Base-by-base conservation (phyloP, 2,329 filamentous ascomycete species). In the Hypoxylon sp. region DNA sequence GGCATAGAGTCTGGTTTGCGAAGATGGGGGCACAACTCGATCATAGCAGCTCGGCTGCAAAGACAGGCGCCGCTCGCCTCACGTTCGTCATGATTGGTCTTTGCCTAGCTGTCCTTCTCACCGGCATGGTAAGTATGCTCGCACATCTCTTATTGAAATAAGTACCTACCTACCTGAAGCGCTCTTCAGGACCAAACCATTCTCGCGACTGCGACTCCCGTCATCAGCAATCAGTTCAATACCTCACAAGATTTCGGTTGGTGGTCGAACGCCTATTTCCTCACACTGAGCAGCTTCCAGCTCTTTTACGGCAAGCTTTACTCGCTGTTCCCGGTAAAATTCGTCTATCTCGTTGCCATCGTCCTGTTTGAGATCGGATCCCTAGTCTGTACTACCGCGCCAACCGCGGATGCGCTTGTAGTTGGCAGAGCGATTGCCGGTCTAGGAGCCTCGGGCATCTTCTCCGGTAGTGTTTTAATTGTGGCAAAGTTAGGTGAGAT, bases 221-320 rank as follows among this genome's bases (percentile, higher is more conserved):
- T 74, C 44, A 77, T 79, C 25, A 78, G 75, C 25, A 71, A 77
- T 65, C 69, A 77, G 17, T 77, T 79, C 72, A 73, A 79, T 31
- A 74, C 79, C 17, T 73, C 81, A 0, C 72, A 27, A 11, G 81
- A 83, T 62, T 77, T 83, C 25, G 80, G 78, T 48, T 84, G 82
- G 81, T 83, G 82, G 60, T 79, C 80, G 0, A 79, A 78, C 61
- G 78, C 77, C 27, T 79, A 81, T 62, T 69, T 79, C 64, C 75
- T 81, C 65, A 79, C 78, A 48, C 65, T 77, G 48, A 71, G 76
- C 63, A 76, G 78, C 2, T 77, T 80, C 44, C 78, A 79, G 50
- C 72, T 75, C 4, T 73, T 74, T 51, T 76, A 74, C 59, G 74
- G 74, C 25, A 75, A 74, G 42, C 67, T 77, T 1, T 77, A 76